phyloP scores from a whole-genome alignment of 78 protist genomes.

The Blattamonas nauphoetae region DNA sequence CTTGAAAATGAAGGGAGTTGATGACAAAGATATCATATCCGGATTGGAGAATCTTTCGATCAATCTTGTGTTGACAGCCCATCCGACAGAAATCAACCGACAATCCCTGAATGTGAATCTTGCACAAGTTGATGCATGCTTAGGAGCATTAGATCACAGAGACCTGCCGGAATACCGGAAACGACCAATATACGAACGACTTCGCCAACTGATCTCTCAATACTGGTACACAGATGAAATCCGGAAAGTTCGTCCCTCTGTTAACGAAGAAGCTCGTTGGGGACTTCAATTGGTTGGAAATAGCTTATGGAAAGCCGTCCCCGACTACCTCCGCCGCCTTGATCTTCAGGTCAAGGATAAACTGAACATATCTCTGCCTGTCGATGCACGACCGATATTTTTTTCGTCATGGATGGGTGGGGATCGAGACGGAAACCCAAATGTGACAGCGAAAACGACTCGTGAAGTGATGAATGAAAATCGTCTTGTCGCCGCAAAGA shows the following conservation, averaged over 20 bases:
- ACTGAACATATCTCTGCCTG: slow-evolving; percentile 31
- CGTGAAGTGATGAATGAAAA: slow-evolving; percentile 14
- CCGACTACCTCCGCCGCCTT: slow-evolving; percentile 25
- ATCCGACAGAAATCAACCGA: slow-evolving; percentile 63
- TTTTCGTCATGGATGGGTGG: slow-evolving; percentile 62
- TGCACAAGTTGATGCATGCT: slow-evolving; percentile 12
- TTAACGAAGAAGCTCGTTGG: slow-evolving; percentile 54
- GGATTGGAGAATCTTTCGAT: too few species aligned
- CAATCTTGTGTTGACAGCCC: slow-evolving; percentile 66
- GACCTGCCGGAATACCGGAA: slow-evolving; percentile 21
- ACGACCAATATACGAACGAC: slow-evolving; percentile 2
- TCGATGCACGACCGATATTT: slow-evolving; percentile 17
- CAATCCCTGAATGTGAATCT: slow-evolving; percentile 44
- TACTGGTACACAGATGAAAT: slow-evolving; percentile 44
- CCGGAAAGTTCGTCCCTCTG: slow-evolving; percentile 40
- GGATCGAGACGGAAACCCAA: slow-evolving; percentile 69
- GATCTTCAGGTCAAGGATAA: slow-evolving; percentile 10
- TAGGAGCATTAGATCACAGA: slow-evolving; percentile 2
- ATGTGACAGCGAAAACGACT: slow-evolving; percentile 47
- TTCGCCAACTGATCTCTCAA: slow-evolving; percentile 18
- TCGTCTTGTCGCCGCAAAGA: slow-evolving; percentile 34
- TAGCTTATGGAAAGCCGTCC: slow-evolving; percentile 49
- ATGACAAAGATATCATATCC: too few species aligned
- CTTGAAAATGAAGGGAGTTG: too few species aligned
- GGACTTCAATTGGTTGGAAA: slow-evolving; percentile 40